Base-by-base conservation (phyloP, 257 asterid species). In the Datura wrightii region DNA sequence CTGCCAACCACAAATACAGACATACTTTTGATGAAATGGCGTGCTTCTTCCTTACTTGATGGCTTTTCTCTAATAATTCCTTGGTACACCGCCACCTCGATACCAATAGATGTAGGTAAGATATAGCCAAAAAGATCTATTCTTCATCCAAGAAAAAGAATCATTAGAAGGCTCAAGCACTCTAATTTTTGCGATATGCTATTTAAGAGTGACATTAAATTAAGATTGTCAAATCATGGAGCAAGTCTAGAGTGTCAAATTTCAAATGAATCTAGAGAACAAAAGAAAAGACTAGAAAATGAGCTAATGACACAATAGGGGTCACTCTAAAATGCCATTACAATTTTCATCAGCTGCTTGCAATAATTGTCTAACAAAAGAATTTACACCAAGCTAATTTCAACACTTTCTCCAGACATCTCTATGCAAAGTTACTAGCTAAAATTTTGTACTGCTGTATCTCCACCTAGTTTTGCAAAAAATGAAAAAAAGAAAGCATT, bases 21-120 rank as follows among this genome's bases (percentile, higher is more conserved):
- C 82, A 86, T 84, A 94, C 97, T 92, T 92, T 90, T 87, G 85
- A 94, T 91, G 76, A 92, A 94, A 71, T 90, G 89, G 18, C 93
- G 93, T 5, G 95, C 98, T 91, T 95, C 97, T 80, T 90, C 95
- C 90, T 86, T 92, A 48, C 85, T 87, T 66, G 95, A 83, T 79
- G 99, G 97, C 89, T 95, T 95, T 84, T 95, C 99, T 87, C 98
- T 90, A 72, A 95, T 88, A 78, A 39, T 67, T 85, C 97, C 99
- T 89, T 92, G 87, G 90, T 91, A 92, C 82, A 95, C 98, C 86
- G 92, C 99, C 83, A 95, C 99, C 99, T 95, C 65, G 66, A 93
- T 84, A 89, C 84, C 89, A 92, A 83, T 82, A 89, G 83, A 93
- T 83, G 84, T 58, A 87, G 42, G 89, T 88, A 80, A 88, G 90